Evolutionary conservation across 306 rosid species (phyloP).

Genomic region (Trifolium repens): DNA sequence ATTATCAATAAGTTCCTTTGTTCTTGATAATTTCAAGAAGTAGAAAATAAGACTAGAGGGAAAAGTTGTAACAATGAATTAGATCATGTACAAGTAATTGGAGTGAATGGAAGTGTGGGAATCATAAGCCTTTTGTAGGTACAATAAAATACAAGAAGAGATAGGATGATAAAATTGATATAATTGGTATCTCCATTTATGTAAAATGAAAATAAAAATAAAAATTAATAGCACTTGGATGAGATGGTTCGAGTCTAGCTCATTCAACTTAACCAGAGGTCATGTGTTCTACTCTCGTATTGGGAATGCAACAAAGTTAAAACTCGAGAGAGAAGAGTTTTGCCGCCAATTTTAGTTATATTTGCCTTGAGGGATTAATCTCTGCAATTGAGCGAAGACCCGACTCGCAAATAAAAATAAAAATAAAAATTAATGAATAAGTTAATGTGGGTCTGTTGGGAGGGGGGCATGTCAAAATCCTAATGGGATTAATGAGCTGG

Average conservation of each 20-base stretch:
- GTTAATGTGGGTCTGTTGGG: conserved; percentile 77
- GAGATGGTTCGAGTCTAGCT: too few species aligned
- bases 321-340: too few species aligned
- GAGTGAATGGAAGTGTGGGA: conserved; percentile 7
- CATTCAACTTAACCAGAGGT: too few species aligned
- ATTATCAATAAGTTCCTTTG: not conserved
- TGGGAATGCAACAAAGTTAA: too few species aligned
- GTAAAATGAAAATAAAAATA: not conserved
- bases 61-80: not conserved
- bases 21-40: conserved; percentile 16
- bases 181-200: conserved; percentile 32
- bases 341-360: too few species aligned
- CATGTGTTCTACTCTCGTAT: too few species aligned
- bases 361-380: not conserved
- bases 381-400: too few species aligned
- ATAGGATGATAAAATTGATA: conserved; percentile 7
- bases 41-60: not conserved
- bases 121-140: conserved; percentile 55
- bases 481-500: conserved; percentile 69
- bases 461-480: conserved; percentile 67
- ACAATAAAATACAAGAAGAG: conserved; percentile 21
- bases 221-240: not conserved
- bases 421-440: conserved; percentile 47
- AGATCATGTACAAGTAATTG: conserved; percentile 15
- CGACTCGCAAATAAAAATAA: not conserved